Base-by-base conservation (phyloP, 1,284 basidiomycete genomes). In the Cutaneotrichosporon sp. region DNA sequence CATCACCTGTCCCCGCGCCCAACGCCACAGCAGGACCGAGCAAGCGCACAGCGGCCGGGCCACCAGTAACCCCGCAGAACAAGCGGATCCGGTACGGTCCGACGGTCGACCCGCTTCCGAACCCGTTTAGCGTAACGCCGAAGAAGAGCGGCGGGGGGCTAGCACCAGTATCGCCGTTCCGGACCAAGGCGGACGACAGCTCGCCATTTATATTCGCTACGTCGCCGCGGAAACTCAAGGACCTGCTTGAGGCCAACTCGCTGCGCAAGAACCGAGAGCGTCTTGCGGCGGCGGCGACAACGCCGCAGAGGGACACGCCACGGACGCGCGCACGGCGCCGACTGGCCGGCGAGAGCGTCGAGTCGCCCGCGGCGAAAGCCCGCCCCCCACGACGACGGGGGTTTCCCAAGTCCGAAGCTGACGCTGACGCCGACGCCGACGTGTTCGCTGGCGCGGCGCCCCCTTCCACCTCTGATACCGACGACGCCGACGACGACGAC, bases 241-340 rank as follows among this genome's bases (percentile, higher is more conserved):
- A 66, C 33, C 55, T 74, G 18, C 56, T 75, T 9, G 60, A 70
- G 45, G 60, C 59, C 37, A 71, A 70, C 51, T 67, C 69, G 43
- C 23, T 51, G 15, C 51, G 34, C 34, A 38, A 54, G 49, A 33
- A 46, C 33, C 49, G 37, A 2, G 42, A 49, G 10, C 26, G 26
- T 30, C 26, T 30, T 10, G 26, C 26, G 7, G 26, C 26, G 26
- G 26, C 26, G 26, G 10, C 26, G 26, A 5, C 26, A 10, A 30
- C 26, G 26, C 26, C 26, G 7, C 26, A 5, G 36, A 37, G 45
- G 23, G 65, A 65, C 23, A 76, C 74, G 22, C 74, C 74, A 1
- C 54, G 74, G 12, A 74, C 74, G 1, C 61, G 61, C 20, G 74
- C 74, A n/a, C 52, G 74, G 18, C 72, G 70, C 51, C 57, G 72